Percentiles rank a stretch among this genome's conserved stretches.
Evolutionary conservation across 2,329 filamentous ascomycete species (phyloP).

Genomic region (Cadophora gregata): DNA sequence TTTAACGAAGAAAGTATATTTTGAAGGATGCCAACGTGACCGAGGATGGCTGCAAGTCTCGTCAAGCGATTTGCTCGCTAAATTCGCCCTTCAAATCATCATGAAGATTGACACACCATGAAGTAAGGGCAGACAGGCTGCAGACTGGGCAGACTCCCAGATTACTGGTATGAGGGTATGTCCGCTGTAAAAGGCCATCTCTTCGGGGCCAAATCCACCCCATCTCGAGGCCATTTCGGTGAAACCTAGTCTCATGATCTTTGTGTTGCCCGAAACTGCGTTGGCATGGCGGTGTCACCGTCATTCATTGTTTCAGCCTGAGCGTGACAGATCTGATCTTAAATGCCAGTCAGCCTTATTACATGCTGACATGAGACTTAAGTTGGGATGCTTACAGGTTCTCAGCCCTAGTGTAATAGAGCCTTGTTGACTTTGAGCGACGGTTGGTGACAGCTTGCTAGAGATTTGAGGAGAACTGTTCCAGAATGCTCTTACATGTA

Average conservation of each 20-base stretch:
- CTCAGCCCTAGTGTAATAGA: neutral
- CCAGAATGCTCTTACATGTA: too few species aligned
- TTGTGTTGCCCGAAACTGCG: neutral
- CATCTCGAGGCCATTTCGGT: neutral
- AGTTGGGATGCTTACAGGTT: neutral
- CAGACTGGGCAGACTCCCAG: neutral
- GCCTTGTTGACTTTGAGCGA: neutral
- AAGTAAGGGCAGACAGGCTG: neutral
- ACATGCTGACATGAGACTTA: neutral
- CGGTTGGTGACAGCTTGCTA: too few species aligned
- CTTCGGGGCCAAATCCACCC: neutral
- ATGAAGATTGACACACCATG: neutral
- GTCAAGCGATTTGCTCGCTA: constrained; percentile 10
- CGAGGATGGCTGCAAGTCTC: neutral
- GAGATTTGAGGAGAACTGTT: too few species aligned
- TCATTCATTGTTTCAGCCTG: neutral
- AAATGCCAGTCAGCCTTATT: neutral
- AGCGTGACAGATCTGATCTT: neutral
- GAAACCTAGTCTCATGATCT: neutral
- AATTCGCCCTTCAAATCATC: neutral
- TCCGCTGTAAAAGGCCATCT: neutral
- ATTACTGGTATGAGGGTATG: neutral
- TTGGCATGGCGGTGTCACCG: neutral
- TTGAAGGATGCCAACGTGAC: constrained; percentile 7
- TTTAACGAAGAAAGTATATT: neutral